phyloP scores from a whole-genome alignment of 2,329 filamentous ascomycete species.

The Fusarium sublunatum region DNA sequence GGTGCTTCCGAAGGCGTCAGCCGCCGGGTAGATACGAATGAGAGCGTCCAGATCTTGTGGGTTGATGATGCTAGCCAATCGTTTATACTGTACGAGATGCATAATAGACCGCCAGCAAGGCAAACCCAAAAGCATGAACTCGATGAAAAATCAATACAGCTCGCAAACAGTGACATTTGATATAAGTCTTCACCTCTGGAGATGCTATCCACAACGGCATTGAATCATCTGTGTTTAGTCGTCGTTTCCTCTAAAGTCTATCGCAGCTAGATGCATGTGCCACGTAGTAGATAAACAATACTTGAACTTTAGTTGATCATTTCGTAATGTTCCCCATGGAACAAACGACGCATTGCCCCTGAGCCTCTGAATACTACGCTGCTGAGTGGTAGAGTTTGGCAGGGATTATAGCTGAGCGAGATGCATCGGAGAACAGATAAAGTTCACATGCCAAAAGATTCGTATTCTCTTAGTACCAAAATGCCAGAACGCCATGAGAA shows the following conservation, averaged over 20 bases:
- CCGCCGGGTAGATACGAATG: slow-evolving; percentile 20
- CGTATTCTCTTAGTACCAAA: too few relatives aligned
- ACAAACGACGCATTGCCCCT: slow-evolving; percentile 15
- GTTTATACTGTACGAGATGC: slow-evolving; percentile 19
- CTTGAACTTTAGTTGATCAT: slow-evolving; percentile 4
- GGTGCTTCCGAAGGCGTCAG: neutral
- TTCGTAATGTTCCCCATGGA: slow-evolving; percentile 13
- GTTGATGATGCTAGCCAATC: slow-evolving; percentile 5
- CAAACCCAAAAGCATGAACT: neutral
- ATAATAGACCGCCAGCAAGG: neutral
- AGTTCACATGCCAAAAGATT: too few relatives aligned
- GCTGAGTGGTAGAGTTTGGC: neutral
- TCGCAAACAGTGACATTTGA: neutral
- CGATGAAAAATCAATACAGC: neutral
- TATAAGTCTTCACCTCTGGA: neutral
- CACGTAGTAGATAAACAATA: too few relatives aligned
- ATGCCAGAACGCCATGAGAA: neutral
- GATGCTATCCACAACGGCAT: too few relatives aligned
- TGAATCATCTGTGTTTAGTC: too few relatives aligned
- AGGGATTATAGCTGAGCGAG: neutral
- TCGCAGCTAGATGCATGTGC: too few relatives aligned
- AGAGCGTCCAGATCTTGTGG: slow-evolving; percentile 17
- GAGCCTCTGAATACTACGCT: neutral
- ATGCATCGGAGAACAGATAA: too few relatives aligned
- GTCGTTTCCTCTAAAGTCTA: too few relatives aligned